A percentile compares a stretch with the other conserved stretches of the same genome.
These are phyloP conservation scores for Talaromyces sp. DNA, from an alignment of 2,329 filamentous ascomycete genomes.

Conservation along the genomic window DNA sequence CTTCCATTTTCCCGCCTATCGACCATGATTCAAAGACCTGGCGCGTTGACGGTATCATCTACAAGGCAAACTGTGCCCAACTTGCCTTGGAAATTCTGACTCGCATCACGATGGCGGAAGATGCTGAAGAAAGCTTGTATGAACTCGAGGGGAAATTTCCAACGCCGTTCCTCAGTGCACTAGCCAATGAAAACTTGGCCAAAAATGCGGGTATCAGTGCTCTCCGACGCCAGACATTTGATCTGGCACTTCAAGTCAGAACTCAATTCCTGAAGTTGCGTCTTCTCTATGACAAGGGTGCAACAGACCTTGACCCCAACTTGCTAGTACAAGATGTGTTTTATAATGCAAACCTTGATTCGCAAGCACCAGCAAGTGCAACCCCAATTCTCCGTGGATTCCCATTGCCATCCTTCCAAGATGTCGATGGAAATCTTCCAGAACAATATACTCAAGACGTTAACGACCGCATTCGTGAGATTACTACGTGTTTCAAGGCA, in stretches of 20 bases:
- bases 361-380: slow-evolving; percentile 22
- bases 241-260: slow-evolving; percentile 53
- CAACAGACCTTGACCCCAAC: slow-evolving; percentile 40
- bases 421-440: slow-evolving; percentile 40
- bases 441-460: slow-evolving; percentile 37
- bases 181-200: slow-evolving; percentile 24
- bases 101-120: slow-evolving; percentile 26
- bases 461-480: slow-evolving; percentile 37
- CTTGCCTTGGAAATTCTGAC: slow-evolving; percentile 44
- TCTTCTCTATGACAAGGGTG: slow-evolving; percentile 35
- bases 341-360: slow-evolving; percentile 28
- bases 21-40: slow-evolving; percentile 26
- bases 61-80: slow-evolving; percentile 45
- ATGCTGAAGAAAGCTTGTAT: slow-evolving; percentile 26
- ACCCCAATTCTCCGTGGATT: slow-evolving; percentile 29
- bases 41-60: slow-evolving; percentile 40
- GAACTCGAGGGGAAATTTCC: slow-evolving; percentile 38
- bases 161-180: slow-evolving; percentile 34
- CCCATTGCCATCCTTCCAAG: slow-evolving; percentile 32
- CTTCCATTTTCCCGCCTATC: slow-evolving; percentile 30
- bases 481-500: slow-evolving; percentile 39
- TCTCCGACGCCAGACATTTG: slow-evolving; percentile 45
- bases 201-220: slow-evolving; percentile 38
- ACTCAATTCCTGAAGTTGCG: slow-evolving; percentile 55
- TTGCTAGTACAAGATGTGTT: slow-evolving; percentile 45